Base-by-base conservation (phyloP, 352 stramenopile species). In the Phytopythium ostracodes region DNA sequence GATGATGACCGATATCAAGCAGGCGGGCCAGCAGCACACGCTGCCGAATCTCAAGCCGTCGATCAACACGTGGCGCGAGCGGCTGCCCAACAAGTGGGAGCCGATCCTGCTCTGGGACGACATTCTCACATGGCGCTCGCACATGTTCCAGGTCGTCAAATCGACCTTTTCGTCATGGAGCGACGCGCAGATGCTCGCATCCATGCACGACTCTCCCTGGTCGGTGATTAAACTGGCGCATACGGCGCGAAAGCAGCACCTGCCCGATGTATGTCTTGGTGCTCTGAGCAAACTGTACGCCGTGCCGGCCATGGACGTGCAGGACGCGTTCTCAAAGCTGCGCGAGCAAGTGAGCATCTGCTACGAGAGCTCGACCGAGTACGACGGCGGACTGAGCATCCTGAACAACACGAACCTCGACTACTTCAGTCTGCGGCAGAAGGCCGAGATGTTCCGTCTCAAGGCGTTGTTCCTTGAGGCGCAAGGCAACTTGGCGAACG, bases 351-450 rank as follows among this genome's bases (percentile, higher is more conserved):
- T 98, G 14, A 91, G 92, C 56, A 94, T 97, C 64, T 98, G 91
- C 72, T 92, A 93, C 62, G 86, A 96, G 63, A 95, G 83, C 64
- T 84, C 87, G 35, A 92, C 75, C 15, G 86, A 97, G 62, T 93
- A 94, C 70, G 79, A 80, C 2, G 89, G 86, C 7, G 93, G 92
- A 15, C 60, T 98, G 50, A 92, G 86, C 55, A 95, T 98, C 56
- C 74, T 98, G 51, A 96, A 98, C 71, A 97, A 96, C 58, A 98
- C 89, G 33, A 97, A 98, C 56, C 70, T 98, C 24, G 91, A 97
- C 67, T 96, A 96, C 64, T 98, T 98, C 64, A 92, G 87, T 47
- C 65, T 92, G 17, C 73, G 93, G 9, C 92, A 98, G 62, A 97
- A 97, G 61, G 89, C 91, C 15, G 89, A 97, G 62, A 92, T 97